Base-by-base conservation (phyloP, 23 red algal genomes). In the Gracilaria domingensis region DNA sequence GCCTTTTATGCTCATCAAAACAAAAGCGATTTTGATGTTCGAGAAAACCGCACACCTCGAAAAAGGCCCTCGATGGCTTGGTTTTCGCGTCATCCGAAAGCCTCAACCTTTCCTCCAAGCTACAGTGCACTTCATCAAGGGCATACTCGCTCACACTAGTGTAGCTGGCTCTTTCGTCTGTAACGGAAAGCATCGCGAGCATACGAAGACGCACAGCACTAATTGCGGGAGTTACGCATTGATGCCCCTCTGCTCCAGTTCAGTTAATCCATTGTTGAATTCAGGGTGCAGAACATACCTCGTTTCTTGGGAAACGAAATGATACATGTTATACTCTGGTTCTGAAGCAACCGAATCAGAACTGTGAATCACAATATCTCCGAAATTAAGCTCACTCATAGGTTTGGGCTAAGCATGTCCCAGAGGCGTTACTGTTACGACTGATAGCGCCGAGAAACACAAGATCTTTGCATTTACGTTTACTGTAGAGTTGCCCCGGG, bases 191-290 rank as follows among this genome's bases (percentile, higher is more conserved):
- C 20, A 90, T 90, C 34, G 74, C 87, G 59, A 34, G 48, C 40
- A 90, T 48, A 33, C 87, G 73, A 36, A 58, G 30, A 29, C 75
- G 34, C 24, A 81, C 39, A 23, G 87, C 53, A 33, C 70, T 12
- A 21, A 81, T 59, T 20, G 75, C 73, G 7, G 87, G 55, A 44
- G 62, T 64, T 26, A 90, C 87, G 50, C 87, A 74, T 34, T 77
- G 54, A 34, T 90, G 87, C 17, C 75, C 87, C 39, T 90, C 87
- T 32, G 74, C 73, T 34, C 87, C 62, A 36, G 76, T 39, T 90
- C 87, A 33, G 1, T 39, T 23, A 90, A 57, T 4, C 87, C 75
- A 9, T 45, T 69, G 14, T 11, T 81, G 24, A 90, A 28, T 51
- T 90, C 73, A 66, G 66, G 4, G 45, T 80, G 87, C 12, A 90